Evolutionary conservation across 192 early-diverging fungal genomes (phyloP).

Genomic region (Coemansia sp.): DNA sequence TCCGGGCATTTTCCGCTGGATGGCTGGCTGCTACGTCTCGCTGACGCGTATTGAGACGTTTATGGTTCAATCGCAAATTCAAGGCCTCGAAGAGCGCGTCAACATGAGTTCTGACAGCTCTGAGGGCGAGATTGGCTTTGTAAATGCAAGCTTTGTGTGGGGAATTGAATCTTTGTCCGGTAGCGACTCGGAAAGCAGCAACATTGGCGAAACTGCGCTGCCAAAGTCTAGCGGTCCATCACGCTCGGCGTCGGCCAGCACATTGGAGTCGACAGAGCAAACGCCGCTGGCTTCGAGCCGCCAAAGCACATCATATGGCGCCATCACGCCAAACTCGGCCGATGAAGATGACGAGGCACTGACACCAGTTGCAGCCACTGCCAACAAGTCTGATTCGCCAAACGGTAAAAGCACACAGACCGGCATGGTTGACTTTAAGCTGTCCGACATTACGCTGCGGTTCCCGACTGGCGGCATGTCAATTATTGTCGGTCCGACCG

Average conservation of each 20-base stretch:
- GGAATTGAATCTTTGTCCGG: slow-evolving; percentile 1
- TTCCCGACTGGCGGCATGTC: slow-evolving; percentile 72
- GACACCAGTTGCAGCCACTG: background rate
- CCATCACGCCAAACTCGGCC: background rate
- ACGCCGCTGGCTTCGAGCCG: slow-evolving; percentile 18
- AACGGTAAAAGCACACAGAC: background rate
- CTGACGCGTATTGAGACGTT: slow-evolving; percentile 72
- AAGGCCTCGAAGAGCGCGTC: slow-evolving; percentile 51
- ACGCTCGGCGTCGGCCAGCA: background rate
- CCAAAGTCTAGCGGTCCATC: background rate
- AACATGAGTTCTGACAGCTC: slow-evolving; percentile 6
- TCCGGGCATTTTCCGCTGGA: slow-evolving; percentile 60
- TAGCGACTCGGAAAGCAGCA: background rate
- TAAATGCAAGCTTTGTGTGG: slow-evolving; percentile 49
- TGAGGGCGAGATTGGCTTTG: slow-evolving; percentile 30
- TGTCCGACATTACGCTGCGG: slow-evolving; percentile 63
- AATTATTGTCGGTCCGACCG: slow-evolving; percentile 83
- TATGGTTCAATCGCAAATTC: slow-evolving; percentile 70
- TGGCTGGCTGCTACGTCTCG: slow-evolving; percentile 66
- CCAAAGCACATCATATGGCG: background rate
- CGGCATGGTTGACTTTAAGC: slow-evolving; percentile 48
- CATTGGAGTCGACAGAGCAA: slow-evolving; percentile 10
- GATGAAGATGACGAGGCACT: background rate
- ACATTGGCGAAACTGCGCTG: background rate
- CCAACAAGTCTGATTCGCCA: background rate